These are phyloP conservation scores for Skeletonema marinoi DNA, from an alignment of 108 stramenopile genomes.

Conservation along the genomic window DNA sequence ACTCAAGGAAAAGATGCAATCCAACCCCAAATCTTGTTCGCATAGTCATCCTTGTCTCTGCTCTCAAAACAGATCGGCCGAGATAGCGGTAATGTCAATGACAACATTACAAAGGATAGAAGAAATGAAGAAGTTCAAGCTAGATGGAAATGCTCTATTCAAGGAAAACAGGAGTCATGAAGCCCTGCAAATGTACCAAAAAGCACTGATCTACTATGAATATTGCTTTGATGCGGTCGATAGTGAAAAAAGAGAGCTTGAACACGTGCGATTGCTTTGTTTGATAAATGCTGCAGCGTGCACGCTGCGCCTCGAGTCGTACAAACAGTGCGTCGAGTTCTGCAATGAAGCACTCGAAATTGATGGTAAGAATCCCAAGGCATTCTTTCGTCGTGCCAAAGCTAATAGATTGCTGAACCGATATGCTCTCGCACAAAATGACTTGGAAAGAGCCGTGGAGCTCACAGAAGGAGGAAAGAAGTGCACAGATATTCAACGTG, in stretches of 20 bases:
- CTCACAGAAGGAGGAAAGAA: not conserved
- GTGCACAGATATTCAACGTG: not conserved
- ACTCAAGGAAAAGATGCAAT: constrained; percentile 10
- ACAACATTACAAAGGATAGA: constrained; percentile 8
- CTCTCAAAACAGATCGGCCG: constrained; percentile 17
- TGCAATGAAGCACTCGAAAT: constrained; percentile 23
- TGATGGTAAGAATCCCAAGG: constrained; percentile 2
- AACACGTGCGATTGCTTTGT: constrained; percentile 10
- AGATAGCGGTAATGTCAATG: constrained; percentile 21
- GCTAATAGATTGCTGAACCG: constrained; percentile 10
- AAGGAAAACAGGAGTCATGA: constrained; percentile 1
- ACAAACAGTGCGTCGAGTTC: constrained; percentile 10
- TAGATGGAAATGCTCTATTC: constrained; percentile 20
- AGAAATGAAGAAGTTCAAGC: constrained; percentile 18
- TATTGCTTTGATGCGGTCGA: constrained; percentile 24
- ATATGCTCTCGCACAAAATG: constrained; percentile 5
- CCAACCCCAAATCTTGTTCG: not conserved
- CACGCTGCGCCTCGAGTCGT: constrained; percentile 7
- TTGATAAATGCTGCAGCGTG: constrained; percentile 25
- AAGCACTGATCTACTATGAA: constrained; percentile 22
- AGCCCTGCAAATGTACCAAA: constrained; percentile 12
- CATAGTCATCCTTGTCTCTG: constrained; percentile 12
- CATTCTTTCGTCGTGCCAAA: constrained; percentile 15
- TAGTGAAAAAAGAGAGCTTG: not conserved
- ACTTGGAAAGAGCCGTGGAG: constrained; percentile 2